Evolutionary conservation across 2,329 filamentous ascomycete species (phyloP), one percentile per base, ranked within the genome.

Genomic region (Diaporthe citriasiana): DNA sequence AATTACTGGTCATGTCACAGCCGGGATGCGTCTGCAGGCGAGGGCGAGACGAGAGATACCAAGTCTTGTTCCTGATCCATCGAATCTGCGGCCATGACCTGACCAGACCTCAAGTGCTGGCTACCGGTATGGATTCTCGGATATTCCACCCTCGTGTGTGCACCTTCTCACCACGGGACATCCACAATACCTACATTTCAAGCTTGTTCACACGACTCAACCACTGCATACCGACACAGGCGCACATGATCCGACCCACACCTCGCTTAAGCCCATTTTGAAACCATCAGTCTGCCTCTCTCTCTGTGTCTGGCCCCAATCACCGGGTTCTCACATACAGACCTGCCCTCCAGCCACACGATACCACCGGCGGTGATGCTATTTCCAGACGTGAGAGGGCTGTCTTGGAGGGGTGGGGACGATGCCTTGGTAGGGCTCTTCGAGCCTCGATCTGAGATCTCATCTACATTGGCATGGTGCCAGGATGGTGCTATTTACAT

Each of bases 401-500:
- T 40, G n/a, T 53, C 60, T 47, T 63, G 25, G 33, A 13, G n/a
- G 25, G 19, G 63, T 53, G 63, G 63, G 12, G 63, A 50, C 60
- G 4, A 12, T 40, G 30, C 47, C n/a, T 19, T 12, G 30, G 15
- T 40, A 33, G 19, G 47, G 47, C n/a, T 53, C 8, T 40, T 25
- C n/a, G 27, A 50, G 47, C 47, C 45, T 27, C 13, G 40, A 68
- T 51, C 33, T 68, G 63, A 53, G 63, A 53, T 51, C 30, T n/a
- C 33, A 40, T 68, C 45, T 53, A 33, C 19, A n/a, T 27, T 68
- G 45, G 22, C 47, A 68, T 53, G 35, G 33, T 35, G 33, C 47
- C 63, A 53, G 35, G 63, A 51, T 53, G 63, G 27, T 53, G 47
- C 63, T 68, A 53, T 68, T 68, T 53, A 12, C n/a, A 68, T 40